These are phyloP conservation scores for Rhizopus stolonifer DNA, from an alignment of 371 early-diverging fungal species.

Conservation along the genomic window DNA sequence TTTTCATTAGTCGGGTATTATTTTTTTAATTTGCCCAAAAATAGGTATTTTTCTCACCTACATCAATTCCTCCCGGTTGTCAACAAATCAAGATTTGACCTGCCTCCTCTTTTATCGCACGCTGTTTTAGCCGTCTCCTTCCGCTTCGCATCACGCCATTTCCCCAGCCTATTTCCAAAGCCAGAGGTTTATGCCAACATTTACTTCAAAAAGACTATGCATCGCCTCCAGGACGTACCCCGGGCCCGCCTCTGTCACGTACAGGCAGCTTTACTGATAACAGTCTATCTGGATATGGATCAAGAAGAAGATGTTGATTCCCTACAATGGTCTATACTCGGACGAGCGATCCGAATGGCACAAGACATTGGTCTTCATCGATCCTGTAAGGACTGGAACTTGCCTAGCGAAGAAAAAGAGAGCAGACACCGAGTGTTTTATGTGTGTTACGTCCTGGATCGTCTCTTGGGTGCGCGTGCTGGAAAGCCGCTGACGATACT, in stretches of 20 bases:
- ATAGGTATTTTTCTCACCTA: conserved; percentile 56
- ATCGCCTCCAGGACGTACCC: conserved; percentile 28
- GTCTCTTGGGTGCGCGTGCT: conserved; percentile 51
- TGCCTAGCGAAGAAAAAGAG: conserved; percentile 56
- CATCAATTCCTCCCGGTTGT: conserved; percentile 60
- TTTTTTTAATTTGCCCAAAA: conserved; percentile 9
- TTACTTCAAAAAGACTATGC: conserved; percentile 41
- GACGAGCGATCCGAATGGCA: conserved; percentile 66
- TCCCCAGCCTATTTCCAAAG: conserved; percentile 27
- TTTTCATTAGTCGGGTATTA: background rate
- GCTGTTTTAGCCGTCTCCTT: conserved; percentile 55
- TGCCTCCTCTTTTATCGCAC: conserved; percentile 40
- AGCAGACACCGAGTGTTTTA: conserved; percentile 65
- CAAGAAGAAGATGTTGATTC: conserved; percentile 43
- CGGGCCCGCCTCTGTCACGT: conserved; percentile 41
- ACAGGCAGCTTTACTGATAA: conserved; percentile 45
- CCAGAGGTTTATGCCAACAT: conserved; percentile 31
- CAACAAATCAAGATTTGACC: conserved; percentile 50
- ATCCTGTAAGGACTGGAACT: conserved; percentile 51
- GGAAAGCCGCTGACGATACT: conserved; percentile 53
- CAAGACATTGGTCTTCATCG: conserved; percentile 71
- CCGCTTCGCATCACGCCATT: conserved; percentile 35
- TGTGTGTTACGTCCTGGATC: conserved; percentile 60
- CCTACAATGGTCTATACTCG: conserved; percentile 58
- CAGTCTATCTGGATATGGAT: conserved; percentile 47